Base-by-base conservation (phyloP, 140 eudicot genomes). In the Senecio squalidus region DNA sequence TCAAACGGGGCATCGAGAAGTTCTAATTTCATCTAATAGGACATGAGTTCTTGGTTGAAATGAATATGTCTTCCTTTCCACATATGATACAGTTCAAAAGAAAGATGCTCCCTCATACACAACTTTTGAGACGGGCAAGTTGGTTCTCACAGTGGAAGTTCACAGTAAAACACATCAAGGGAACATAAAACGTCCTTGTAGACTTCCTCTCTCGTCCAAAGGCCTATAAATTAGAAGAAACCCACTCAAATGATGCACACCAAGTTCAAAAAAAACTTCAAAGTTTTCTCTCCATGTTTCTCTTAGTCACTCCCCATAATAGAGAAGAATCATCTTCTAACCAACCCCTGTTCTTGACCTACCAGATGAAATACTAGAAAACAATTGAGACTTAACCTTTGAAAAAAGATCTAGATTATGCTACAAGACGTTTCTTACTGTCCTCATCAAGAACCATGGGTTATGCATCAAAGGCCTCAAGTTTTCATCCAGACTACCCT, bases 401-500 rank as follows among this genome's bases (percentile, higher is more conserved):
- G 16, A 44, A 21, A n/a, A 45, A 2, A 11, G n/a, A 4, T 11
- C 45, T 9, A 3, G 5, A 0, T 0, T 6, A 2, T 16, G 18
- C 9, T 46, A 46, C 15, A 27, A 62, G 3, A 29, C 7, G 5
- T 62, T 44, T 11, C 15, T 62, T 9, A 14, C 13, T 3, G 10
- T 46, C 9, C 13, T 17, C 27, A 5, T 45, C 3, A 61, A 31
- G 6, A 45, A 16, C 0, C 22, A 9, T 44, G 29, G 31, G 0
- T 8, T 5, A 0, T 44, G 16, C 11, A 28, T 61, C 44, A 45
- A 61, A 25, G 18, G 17, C 10, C 25, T 27, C 16, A 6, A 4
- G 4, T 46, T 61, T n/a, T 3, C 29, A 61, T 10, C 56, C 46
- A 17, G 26, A 46, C 9, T 62, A 46, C n/a, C 68, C 57, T 0